Evolutionary conservation across 768 basidiomycete species (phyloP).

Genomic region (Rubroboletus satanas): DNA sequence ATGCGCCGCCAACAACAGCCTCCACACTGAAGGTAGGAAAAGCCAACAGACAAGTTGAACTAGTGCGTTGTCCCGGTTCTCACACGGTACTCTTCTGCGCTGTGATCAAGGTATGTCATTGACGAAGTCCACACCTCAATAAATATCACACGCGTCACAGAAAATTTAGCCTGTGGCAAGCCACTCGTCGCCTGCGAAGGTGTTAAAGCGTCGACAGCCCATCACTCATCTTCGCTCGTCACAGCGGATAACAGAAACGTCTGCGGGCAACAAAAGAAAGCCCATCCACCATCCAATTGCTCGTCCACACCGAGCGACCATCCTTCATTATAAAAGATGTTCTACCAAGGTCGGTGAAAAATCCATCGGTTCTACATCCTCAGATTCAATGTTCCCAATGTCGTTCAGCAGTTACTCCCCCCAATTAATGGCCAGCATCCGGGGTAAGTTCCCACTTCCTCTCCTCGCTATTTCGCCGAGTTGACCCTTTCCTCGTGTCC

Average conservation of each 20-base stretch:
- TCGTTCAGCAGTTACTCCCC: not conserved
- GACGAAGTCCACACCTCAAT: not conserved
- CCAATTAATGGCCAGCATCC: conserved; percentile 8
- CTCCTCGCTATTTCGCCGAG: too few species aligned
- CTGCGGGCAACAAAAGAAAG: not conserved
- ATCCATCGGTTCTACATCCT: not conserved
- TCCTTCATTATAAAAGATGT: conserved; percentile 7
- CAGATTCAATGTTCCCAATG: conserved; percentile 3
- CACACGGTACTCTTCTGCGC: not conserved
- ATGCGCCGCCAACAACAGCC: too few species aligned
- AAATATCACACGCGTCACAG: not conserved
- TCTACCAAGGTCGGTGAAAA: conserved; percentile 1
- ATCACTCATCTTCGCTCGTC: too few species aligned
- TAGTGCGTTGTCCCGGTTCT: not conserved
- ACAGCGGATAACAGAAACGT: not conserved
- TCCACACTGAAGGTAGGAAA: too few species aligned
- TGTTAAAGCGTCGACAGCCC: not conserved
- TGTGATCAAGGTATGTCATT: not conserved
- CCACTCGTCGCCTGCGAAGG: not conserved
- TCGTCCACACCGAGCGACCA: conserved; percentile 5
- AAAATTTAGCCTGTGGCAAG: not conserved
- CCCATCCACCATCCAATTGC: not conserved
- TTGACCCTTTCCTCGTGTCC: not conserved
- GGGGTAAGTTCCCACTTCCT: not conserved
- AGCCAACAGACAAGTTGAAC: too few species aligned